Evolutionary conservation across 2,329 filamentous ascomycete genomes (phyloP).

Genomic region (Camillea tinctor): DNA sequence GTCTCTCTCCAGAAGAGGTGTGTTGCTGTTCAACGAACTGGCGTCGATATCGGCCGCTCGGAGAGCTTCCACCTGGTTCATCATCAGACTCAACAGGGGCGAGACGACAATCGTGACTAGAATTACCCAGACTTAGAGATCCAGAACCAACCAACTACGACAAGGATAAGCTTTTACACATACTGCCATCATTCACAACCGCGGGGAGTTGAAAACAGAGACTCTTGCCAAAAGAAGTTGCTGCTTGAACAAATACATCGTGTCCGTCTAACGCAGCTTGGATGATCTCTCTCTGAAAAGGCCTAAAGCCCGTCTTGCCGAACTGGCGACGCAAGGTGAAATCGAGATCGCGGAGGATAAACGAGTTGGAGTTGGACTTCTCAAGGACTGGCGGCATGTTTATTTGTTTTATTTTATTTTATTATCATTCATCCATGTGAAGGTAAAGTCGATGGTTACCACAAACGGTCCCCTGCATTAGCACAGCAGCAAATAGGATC

Average conservation of each 20-base stretch:
- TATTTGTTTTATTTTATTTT: background rate
- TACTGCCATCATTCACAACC: constrained; percentile 81
- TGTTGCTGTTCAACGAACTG: constrained; percentile 84
- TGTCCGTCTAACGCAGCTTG: constrained; percentile 74
- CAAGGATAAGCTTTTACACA: constrained; percentile 34
- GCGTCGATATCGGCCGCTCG: constrained; percentile 73
- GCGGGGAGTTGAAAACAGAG: constrained; percentile 91
- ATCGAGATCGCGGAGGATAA: constrained; percentile 51
- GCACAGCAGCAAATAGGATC: background rate
- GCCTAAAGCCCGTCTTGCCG: constrained; percentile 60
- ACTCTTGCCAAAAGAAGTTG: constrained; percentile 88
- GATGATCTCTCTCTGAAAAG: constrained; percentile 85
- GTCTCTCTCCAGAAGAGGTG: constrained; percentile 61
- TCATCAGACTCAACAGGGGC: constrained; percentile 87
- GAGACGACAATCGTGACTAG: constrained; percentile 69
- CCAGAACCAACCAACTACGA: background rate
- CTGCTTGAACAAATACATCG: constrained; percentile 92
- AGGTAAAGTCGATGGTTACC: too few relatives aligned
- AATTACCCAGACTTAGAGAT: background rate
- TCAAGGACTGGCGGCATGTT: constrained; percentile 29
- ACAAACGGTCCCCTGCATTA: background rate
- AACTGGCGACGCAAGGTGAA: constrained; percentile 66
- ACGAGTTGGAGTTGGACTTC: constrained; percentile 32
- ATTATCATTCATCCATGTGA: background rate
- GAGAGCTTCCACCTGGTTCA: constrained; percentile 87